These are phyloP conservation scores for Solanum medicagineum DNA, from an alignment of 257 asterid genomes.

Conservation along the genomic window DNA sequence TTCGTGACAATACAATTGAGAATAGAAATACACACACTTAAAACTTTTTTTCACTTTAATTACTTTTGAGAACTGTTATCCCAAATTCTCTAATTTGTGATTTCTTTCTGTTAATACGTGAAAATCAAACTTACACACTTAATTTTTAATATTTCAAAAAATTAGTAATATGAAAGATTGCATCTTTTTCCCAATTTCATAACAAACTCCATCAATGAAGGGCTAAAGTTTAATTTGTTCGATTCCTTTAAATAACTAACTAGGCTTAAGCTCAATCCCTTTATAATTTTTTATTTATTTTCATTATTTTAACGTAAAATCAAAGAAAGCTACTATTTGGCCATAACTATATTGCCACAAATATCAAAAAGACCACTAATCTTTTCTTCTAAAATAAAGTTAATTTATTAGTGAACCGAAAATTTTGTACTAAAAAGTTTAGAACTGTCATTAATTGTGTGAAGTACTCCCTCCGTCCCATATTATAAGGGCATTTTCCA, in stretches of 20 bases:
- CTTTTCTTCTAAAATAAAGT: too few species aligned
- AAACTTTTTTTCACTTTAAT: not conserved
- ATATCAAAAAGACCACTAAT: too few species aligned
- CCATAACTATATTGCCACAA: too few species aligned
- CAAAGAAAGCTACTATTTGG: too few species aligned
- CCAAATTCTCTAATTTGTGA: not conserved
- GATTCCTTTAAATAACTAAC: not conserved
- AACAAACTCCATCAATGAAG: not conserved
- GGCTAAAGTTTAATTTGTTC: not conserved
- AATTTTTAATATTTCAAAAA: not conserved
- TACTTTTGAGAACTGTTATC: not conserved
- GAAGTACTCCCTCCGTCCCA: too few species aligned
- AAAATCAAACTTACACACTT: not conserved
- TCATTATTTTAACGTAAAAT: too few species aligned
- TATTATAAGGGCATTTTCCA: too few species aligned
- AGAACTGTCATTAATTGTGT: too few species aligned
- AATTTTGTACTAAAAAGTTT: too few species aligned
- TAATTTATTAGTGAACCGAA: too few species aligned
- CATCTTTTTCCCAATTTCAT: not conserved
- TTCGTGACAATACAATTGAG: not conserved
- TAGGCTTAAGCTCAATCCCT: not conserved
- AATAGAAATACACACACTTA: too few species aligned
- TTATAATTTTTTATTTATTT: too few species aligned
- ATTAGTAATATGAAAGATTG: not conserved
- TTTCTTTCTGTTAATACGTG: not conserved